Evolutionary conservation across 352 stramenopile genomes (phyloP).

Genomic region (Phytophthora sp.): DNA sequence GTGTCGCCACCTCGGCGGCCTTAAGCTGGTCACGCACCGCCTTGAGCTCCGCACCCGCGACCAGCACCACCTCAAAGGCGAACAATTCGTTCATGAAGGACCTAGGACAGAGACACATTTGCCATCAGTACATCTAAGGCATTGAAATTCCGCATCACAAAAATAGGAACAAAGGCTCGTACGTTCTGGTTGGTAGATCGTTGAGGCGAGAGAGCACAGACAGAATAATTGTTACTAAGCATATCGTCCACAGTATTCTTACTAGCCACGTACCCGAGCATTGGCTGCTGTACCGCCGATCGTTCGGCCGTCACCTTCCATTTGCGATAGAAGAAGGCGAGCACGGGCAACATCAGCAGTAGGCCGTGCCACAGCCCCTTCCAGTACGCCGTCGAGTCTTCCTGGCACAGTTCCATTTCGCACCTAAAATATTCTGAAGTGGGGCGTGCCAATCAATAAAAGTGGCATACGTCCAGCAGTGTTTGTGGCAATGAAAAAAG

Average conservation of each 20-base stretch:
- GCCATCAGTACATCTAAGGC: neutral
- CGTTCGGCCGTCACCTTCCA: conserved; percentile 38
- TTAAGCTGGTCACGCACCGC: conserved; percentile 60
- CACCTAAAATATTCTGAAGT: neutral
- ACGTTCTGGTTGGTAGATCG: conserved; percentile 40
- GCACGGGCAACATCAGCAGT: conserved; percentile 55
- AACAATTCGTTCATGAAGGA: conserved; percentile 72
- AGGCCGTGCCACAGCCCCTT: conserved; percentile 59
- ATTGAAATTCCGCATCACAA: neutral
- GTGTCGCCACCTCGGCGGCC: conserved; percentile 43
- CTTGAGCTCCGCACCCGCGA: conserved; percentile 68
- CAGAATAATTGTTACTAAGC: no score
- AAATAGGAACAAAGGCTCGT: conserved; percentile 15
- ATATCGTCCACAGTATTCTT: no score
- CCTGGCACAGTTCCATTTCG: conserved; percentile 37
- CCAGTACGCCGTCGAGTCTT: conserved; percentile 50
- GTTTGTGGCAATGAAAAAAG: no score
- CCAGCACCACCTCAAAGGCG: conserved; percentile 67
- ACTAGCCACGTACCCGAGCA: conserved; percentile 61
- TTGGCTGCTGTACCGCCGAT: conserved; percentile 31
- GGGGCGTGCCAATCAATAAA: no score
- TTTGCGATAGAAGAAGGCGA: conserved; percentile 55
- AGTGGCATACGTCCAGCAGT: no score
- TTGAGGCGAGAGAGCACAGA: no score
- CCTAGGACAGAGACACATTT: conserved; percentile 33